phyloP scores from a whole-genome alignment of 495 filamentous ascomycete genomes.

The Symbiotaphrina buchneri region DNA sequence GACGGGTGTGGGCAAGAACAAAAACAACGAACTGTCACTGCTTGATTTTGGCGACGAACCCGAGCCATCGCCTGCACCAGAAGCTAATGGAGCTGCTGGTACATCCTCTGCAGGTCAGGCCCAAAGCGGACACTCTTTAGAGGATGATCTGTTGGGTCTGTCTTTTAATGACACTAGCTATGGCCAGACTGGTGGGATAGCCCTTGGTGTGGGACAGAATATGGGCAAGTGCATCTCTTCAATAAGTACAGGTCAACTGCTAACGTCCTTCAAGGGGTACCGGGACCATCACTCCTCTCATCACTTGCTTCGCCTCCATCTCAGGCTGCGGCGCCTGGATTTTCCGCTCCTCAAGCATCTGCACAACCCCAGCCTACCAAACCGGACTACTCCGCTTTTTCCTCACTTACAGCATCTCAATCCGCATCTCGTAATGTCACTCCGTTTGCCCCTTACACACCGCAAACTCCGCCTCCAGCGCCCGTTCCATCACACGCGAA shows the following conservation, averaged over 20 bases:
- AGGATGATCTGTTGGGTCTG: slow-evolving; percentile 44
- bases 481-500: background rate
- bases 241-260: slow-evolving; percentile 5
- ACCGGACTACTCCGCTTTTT: slow-evolving; percentile 40
- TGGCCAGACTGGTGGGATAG: slow-evolving; percentile 61
- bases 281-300: slow-evolving; percentile 39
- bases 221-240: slow-evolving; percentile 22
- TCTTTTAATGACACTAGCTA: slow-evolving; percentile 39
- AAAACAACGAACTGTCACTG: slow-evolving; percentile 69
- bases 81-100: slow-evolving; percentile 22
- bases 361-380: slow-evolving; percentile 16
- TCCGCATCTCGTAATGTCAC: slow-evolving; percentile 9
- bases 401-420: slow-evolving; percentile 20
- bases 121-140: slow-evolving; percentile 15
- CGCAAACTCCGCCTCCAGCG: background rate
- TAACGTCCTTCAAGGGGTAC: slow-evolving; percentile 23
- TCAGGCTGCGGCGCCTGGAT: slow-evolving; percentile 17
- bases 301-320: too few relatives aligned
- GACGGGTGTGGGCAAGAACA: slow-evolving; percentile 47
- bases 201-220: slow-evolving; percentile 56
- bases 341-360: slow-evolving; percentile 15
- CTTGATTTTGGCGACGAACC: slow-evolving; percentile 72
- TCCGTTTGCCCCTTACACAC: background rate
- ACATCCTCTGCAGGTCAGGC: slow-evolving; percentile 13
- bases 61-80: slow-evolving; percentile 18